A percentile compares a stretch with the other conserved stretches of the same genome.
Conservation (phyloP, 352 stramenopile genomes). For the Phytophthora cajani region DNA sequence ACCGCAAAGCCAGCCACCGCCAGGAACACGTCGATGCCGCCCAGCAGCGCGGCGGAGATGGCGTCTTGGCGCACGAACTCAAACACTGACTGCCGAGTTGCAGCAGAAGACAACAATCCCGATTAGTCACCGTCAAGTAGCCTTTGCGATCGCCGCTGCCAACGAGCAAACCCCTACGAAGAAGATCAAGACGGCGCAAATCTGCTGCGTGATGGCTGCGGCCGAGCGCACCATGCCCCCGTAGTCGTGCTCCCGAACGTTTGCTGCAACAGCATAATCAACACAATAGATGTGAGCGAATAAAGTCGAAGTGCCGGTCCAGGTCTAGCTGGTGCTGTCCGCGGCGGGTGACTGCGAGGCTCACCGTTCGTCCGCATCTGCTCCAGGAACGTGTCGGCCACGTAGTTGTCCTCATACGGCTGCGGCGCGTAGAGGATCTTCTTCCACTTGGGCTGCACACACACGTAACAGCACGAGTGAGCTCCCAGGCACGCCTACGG, state of each 20-base stretch:
- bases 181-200: conserved; percentile 89
- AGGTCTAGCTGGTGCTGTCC: not conserved
- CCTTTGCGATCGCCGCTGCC: not conserved
- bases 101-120: not conserved
- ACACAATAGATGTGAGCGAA: not conserved
- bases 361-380: conserved; percentile 91
- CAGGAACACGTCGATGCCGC: conserved; percentile 62
- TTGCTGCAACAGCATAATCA: conserved; percentile 44
- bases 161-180: conserved; percentile 53
- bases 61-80: conserved; percentile 64
- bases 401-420: conserved; percentile 92
- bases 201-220: conserved; percentile 89
- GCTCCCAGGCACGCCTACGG: not conserved
- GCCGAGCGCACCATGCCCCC: conserved; percentile 86
- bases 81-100: conserved; percentile 65
- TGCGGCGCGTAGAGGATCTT: conserved; percentile 91
- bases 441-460: conserved; percentile 58
- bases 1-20: conserved; percentile 61
- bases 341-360: not conserved
- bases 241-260: conserved; percentile 86
- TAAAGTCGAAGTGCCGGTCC: not conserved
- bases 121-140: not conserved
- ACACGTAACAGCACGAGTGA: conserved; percentile 3
- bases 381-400: conserved; percentile 89
- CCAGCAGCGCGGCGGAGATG: conserved; percentile 65